phyloP scores from a whole-genome alignment of 192 early-diverging fungal genomes.

The Coemansia brasiliensis region DNA sequence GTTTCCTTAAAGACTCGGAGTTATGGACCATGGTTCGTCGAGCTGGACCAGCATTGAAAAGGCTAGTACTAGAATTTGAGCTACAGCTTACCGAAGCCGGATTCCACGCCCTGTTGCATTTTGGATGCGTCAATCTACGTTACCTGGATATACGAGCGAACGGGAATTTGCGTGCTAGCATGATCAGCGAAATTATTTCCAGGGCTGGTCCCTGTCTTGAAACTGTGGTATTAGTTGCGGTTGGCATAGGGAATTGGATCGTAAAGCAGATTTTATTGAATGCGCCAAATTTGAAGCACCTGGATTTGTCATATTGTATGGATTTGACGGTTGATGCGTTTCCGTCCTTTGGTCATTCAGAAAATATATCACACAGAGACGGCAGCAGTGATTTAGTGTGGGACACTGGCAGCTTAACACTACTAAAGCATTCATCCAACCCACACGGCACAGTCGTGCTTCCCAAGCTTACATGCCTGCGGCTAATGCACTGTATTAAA shows the following conservation, averaged over 20 bases:
- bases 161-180: slow-evolving; percentile 11
- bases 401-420: background rate
- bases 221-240: slow-evolving; percentile 19
- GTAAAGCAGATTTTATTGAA: slow-evolving; percentile 16
- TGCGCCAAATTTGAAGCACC: slow-evolving; percentile 20
- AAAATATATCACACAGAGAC: background rate
- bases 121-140: slow-evolving; percentile 31
- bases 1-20: slow-evolving; percentile 16
- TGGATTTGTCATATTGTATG: slow-evolving; percentile 30
- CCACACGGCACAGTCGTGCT: slow-evolving; percentile 9
- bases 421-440: background rate
- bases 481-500: slow-evolving; percentile 12
- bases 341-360: slow-evolving; percentile 8
- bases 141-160: slow-evolving; percentile 31
- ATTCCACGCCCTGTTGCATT: slow-evolving; percentile 18
- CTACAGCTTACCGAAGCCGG: slow-evolving; percentile 20
- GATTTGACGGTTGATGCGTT: slow-evolving; percentile 30
- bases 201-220: slow-evolving; percentile 12
- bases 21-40: slow-evolving; percentile 22
- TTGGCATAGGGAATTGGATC: slow-evolving; percentile 15
- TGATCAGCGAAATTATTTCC: slow-evolving; percentile 12
- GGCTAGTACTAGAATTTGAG: slow-evolving; percentile 21
- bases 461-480: slow-evolving; percentile 23
- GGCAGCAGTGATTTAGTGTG: background rate
- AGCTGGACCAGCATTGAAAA: slow-evolving; percentile 34